These are phyloP conservation scores for Quercus aquifolioides DNA, from an alignment of 306 rosid species.

Conservation along the genomic window DNA sequence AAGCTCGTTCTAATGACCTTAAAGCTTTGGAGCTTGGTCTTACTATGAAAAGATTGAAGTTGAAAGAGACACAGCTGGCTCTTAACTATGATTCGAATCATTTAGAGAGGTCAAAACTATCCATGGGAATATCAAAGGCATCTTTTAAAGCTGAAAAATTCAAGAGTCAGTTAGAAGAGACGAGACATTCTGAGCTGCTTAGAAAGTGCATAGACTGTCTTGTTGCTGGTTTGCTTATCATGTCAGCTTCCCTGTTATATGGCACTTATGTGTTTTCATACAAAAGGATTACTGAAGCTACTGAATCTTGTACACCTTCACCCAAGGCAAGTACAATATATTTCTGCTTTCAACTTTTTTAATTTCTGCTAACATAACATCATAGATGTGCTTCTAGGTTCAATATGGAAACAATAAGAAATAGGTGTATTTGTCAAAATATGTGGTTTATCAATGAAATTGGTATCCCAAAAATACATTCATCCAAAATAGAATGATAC, in stretches of 20 bases:
- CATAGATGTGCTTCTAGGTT: neutral
- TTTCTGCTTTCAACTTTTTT: neutral
- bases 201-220: constrained; percentile 77
- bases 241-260: constrained; percentile 58
- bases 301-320: constrained; percentile 62
- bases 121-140: constrained; percentile 65
- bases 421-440: neutral
- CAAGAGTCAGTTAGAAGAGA: constrained; percentile 73
- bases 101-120: constrained; percentile 63
- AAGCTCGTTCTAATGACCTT: constrained; percentile 71
- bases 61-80: constrained; percentile 54
- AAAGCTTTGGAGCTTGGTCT: constrained; percentile 59
- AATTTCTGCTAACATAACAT: neutral
- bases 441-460: neutral
- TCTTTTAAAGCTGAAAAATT: constrained; percentile 72
- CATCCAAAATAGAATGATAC: neutral
- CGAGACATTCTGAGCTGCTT: constrained; percentile 60
- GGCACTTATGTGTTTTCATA: constrained; percentile 69
- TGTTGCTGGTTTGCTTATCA: constrained; percentile 73
- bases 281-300: constrained; percentile 60
- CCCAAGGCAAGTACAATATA: constrained; percentile 48
- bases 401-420: neutral
- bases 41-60: constrained; percentile 37
- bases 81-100: constrained; percentile 49
- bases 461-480: neutral